Evolutionary conservation across 2,329 filamentous ascomycete species (phyloP), one percentile per base, ranked within the genome.

Genomic region (Thielaviopsis euricoi): DNA sequence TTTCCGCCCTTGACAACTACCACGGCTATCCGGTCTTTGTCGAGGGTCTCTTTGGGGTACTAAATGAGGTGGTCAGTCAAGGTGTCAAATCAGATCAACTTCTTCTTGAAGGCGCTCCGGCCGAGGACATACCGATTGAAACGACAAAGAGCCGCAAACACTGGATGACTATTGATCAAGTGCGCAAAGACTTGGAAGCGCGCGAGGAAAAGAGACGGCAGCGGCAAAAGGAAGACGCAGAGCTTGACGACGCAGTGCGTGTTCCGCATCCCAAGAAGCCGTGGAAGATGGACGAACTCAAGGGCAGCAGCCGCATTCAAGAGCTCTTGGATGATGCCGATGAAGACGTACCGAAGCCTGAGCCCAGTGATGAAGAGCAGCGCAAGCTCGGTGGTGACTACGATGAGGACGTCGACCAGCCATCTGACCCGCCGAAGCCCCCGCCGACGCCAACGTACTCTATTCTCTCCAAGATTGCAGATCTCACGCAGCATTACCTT

Each of bases 1-100:
- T 98, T 68, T 86, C 87, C 0, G 89, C 90, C 0, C 73, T 98
- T n/a, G 89, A 96, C 63, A 87, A 89, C 65, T 98, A 93, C 65
- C 93, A 98, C 65, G 93, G 93, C 1, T 97, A 98, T 67, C 83
- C 89, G 0, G 72, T 78, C 19, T 82, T 98, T 58, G 90, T 95
- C 0, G 89, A 95, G 66, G 79, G 83, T 52, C 74, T 98, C 6
- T 98, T 97, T 67, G 74, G 80, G 1, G 89, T 95, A 0, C 72
- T 98, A 5, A 83, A 82, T 57, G 87, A 89, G 60, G 81, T 97
- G 58, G 88, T 93, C 12, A 82, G 88, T 56, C 88, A 95, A 70
- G 88, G 88, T 3, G 80, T 83, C 12, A 85, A 81, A 62, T 77
- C 77, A 1, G 71, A 74, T 51, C 69, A 70, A 58, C 69, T 79